Base-by-base conservation (phyloP, 2,329 filamentous ascomycete species). In the Ceratocystis eucalypticola region DNA sequence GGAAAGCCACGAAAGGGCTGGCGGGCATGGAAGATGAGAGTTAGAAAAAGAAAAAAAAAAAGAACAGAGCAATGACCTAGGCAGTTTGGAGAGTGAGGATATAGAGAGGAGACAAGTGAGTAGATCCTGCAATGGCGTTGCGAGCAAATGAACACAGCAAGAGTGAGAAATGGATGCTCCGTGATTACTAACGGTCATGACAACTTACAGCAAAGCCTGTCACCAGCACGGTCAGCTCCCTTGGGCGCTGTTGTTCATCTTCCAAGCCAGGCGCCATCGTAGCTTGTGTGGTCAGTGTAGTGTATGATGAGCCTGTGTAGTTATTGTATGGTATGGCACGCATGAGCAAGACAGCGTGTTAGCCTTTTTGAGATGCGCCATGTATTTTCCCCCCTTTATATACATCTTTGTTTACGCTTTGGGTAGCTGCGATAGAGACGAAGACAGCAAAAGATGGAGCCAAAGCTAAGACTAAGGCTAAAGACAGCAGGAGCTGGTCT, bases 1-100 rank as follows among this genome's bases (percentile, higher is more conserved):
- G 85, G 83, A 72, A 86, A 86, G n/a, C 77, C 79, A 71, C 87
- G 85, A 75, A 95, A 96, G 1, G 91, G 87, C 89, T 93, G 50
- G 25, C 44, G 30, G 45, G 68, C 72, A 68, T 72, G 71, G 67
- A 66, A 25, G 25, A 33, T 50, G 1, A 5, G 20, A 15, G 44
- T 41, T 22, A 45, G 64, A 53, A 30, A 53, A 48, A 50, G 4
- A 50, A 22, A 20, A 10, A 20, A 10, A 50, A 10, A 10, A 50
- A 10, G 17, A 22, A n/a, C 1, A 10, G 48, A 50, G 48, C n/a
- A 22, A 50, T 1, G 20, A 25, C 8, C 0, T 10, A 12, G 17
- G 20, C n/a, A 48, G 5, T 17, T 48, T 48, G 46, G 46, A 48
- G 20, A 48, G 37, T 12, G 37, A 17, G n/a, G 46, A 22, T 20